phyloP scores from a whole-genome alignment of 805 yeast genomes.

The Candida yuanshanica region DNA sequence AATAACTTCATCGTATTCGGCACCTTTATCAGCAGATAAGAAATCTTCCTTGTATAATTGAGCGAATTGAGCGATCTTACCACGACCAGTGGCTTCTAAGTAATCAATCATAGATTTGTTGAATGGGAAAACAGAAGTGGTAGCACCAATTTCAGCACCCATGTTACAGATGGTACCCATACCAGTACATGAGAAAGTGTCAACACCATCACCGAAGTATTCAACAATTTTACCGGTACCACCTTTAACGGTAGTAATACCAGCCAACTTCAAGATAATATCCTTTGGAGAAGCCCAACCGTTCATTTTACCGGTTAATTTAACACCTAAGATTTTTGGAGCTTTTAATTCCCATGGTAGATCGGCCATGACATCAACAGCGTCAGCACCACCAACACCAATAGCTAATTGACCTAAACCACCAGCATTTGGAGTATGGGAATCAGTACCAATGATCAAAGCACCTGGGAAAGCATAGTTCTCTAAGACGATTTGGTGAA shows the following conservation, averaged over 20 bases:
- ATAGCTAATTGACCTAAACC: conserved; percentile 97
- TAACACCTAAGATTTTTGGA: conserved; percentile 92
- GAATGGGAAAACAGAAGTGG: conserved; percentile 96
- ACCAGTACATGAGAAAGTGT: conserved; percentile 92
- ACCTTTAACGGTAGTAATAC: conserved; percentile 93
- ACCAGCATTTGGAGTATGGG: conserved; percentile 98
- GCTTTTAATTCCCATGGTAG: conserved; percentile 98
- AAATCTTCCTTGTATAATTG: conserved; percentile 54
- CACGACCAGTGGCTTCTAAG: conserved; percentile 81
- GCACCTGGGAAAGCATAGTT: conserved; percentile 98
- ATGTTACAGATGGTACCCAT: conserved; percentile 99
- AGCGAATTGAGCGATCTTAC: conserved; percentile 79
- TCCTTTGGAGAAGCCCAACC: conserved; percentile 99
- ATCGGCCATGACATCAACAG: conserved; percentile 93
- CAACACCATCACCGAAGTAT: conserved; percentile 94
- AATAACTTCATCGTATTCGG: conserved; percentile 88
- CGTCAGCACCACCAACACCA: conserved; percentile 99
- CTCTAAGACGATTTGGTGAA: conserved; percentile 94
- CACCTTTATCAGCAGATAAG: conserved; percentile 85
- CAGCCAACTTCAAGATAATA: conserved; percentile 88
- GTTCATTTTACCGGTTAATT: conserved; percentile 82
- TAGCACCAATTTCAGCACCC: conserved; percentile 99
- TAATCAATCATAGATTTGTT: conserved; percentile 84
- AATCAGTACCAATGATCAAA: conserved; percentile 92
- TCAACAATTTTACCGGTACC: conserved; percentile 97